Evolutionary conservation across 306 rosid species (phyloP).

Genomic region (Delonix regia): DNA sequence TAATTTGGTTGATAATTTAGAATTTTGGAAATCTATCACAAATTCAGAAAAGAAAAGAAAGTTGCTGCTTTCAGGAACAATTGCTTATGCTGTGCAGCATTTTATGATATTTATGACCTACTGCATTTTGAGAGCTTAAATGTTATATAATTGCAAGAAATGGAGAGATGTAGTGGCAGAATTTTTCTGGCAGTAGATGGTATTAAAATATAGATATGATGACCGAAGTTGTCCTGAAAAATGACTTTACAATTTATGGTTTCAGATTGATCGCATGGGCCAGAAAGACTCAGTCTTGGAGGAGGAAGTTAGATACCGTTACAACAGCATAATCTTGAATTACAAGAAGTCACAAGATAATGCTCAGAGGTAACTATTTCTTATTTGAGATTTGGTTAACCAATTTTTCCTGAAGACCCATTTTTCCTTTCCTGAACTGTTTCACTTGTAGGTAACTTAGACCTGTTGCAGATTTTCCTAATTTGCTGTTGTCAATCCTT

Average conservation of each 20-base stretch:
- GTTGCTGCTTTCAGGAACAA: not conserved
- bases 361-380: constrained; percentile 70
- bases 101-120: not conserved
- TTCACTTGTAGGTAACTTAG: constrained; percentile 15
- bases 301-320: constrained; percentile 88
- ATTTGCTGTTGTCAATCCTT: constrained; percentile 20
- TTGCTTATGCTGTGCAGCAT: not conserved
- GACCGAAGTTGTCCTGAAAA: constrained; percentile 31
- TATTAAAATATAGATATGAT: constrained; percentile 25
- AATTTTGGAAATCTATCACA: not conserved
- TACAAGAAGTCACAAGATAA: constrained; percentile 95
- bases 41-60: constrained; percentile 6
- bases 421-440: constrained; percentile 12
- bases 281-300: constrained; percentile 69
- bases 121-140: not conserved
- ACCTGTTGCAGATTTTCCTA: constrained; percentile 25
- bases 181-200: constrained; percentile 6
- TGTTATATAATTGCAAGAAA: not conserved
- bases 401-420: constrained; percentile 9
- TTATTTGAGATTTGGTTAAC: constrained; percentile 25
- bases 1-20: constrained; percentile 15
- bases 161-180: constrained; percentile 17
- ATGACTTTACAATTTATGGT: constrained; percentile 24
- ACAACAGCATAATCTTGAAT: constrained; percentile 69
- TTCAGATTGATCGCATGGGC: constrained; percentile 85